Conservation (phyloP, 495 filamentous ascomycete genomes). For the Daldinia decipiens region DNA sequence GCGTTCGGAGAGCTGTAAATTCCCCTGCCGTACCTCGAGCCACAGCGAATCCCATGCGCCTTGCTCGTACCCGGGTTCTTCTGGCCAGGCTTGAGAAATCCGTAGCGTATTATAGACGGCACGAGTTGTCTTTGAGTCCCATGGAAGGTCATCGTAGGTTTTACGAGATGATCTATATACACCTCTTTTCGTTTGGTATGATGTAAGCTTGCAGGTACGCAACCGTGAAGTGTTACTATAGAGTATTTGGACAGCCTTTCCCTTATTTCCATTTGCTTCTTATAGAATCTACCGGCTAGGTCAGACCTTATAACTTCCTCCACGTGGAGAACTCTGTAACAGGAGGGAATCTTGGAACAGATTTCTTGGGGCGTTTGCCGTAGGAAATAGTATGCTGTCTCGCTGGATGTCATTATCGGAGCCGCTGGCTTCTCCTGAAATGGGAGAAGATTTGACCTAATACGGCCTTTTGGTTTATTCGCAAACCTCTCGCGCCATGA, state of each 20-base stretch:
- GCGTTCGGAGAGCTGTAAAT: slow-evolving; percentile 52
- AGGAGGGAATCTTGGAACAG: slow-evolving; percentile 42
- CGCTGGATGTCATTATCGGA: slow-evolving; percentile 26
- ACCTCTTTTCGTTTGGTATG: slow-evolving; percentile 43
- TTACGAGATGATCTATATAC: slow-evolving; percentile 47
- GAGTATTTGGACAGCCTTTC: slow-evolving; percentile 36
- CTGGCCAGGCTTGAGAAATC: slow-evolving; percentile 53
- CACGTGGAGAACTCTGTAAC: slow-evolving; percentile 54
- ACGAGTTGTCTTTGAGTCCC: slow-evolving; percentile 50
- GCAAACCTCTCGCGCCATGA: slow-evolving; percentile 19
- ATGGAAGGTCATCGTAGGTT: slow-evolving; percentile 53
- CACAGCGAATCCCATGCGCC: slow-evolving; percentile 44
- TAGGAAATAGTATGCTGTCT: slow-evolving; percentile 42
- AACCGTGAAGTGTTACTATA: slow-evolving; percentile 7
- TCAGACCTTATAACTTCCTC: slow-evolving; percentile 53
- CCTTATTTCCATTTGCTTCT: slow-evolving; percentile 44
- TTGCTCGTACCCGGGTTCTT: slow-evolving; percentile 37
- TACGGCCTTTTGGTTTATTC: not conserved
- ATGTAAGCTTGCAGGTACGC: slow-evolving; percentile 32
- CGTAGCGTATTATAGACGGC: slow-evolving; percentile 56
- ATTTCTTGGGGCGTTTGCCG: slow-evolving; percentile 51
- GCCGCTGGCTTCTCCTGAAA: slow-evolving; percentile 28
- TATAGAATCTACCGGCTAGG: slow-evolving; percentile 45
- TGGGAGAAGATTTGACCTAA: slow-evolving; percentile 7
- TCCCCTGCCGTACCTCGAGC: slow-evolving; percentile 51